A percentile compares a stretch with the other conserved stretches of the same genome.
These are phyloP conservation scores for Agrocybe pediades DNA, from an alignment of 768 basidiomycete species.

Conservation along the genomic window DNA sequence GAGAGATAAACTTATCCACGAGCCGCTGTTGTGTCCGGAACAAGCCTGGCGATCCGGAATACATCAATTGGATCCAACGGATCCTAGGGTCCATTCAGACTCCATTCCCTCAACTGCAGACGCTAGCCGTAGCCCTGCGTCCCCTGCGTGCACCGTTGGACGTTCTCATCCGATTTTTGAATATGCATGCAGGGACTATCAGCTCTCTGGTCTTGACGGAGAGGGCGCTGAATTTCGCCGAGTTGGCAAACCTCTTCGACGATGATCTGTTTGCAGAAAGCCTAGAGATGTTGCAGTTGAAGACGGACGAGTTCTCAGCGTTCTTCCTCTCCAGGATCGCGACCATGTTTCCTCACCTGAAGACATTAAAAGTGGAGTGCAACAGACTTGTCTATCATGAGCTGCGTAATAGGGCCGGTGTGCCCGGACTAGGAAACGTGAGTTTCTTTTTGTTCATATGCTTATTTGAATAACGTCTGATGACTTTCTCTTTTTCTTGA, in stretches of 20 bases:
- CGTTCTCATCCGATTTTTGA: slow-evolving; percentile 31
- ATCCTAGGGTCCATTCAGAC: slow-evolving; percentile 29
- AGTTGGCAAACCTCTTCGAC: slow-evolving; percentile 30
- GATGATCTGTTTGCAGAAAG: background rate
- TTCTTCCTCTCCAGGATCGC: slow-evolving; percentile 11
- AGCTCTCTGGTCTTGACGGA: slow-evolving; percentile 38
- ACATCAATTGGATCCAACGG: slow-evolving; percentile 43
- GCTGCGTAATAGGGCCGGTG: no score
- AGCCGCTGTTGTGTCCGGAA: slow-evolving; percentile 22
- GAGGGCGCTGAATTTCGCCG: slow-evolving; percentile 29
- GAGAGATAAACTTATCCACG: slow-evolving; percentile 36
- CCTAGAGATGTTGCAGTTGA: slow-evolving; percentile 11
- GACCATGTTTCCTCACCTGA: slow-evolving; percentile 10
- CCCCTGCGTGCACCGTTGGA: slow-evolving; percentile 36
- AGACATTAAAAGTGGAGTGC: slow-evolving; percentile 17
- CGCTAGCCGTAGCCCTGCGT: slow-evolving; percentile 36
- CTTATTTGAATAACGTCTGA: no score
- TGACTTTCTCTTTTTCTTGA: no score
- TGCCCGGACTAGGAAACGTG: no score
- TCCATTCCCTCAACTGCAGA: slow-evolving; percentile 33
- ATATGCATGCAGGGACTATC: slow-evolving; percentile 27
- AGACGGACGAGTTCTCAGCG: slow-evolving; percentile 12
- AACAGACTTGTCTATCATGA: no score
- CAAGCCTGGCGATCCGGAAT: slow-evolving; percentile 23
- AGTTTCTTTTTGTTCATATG: no score